phyloP scores from a whole-genome alignment of 805 yeast genomes.

The Cyberlindnera veronae region DNA sequence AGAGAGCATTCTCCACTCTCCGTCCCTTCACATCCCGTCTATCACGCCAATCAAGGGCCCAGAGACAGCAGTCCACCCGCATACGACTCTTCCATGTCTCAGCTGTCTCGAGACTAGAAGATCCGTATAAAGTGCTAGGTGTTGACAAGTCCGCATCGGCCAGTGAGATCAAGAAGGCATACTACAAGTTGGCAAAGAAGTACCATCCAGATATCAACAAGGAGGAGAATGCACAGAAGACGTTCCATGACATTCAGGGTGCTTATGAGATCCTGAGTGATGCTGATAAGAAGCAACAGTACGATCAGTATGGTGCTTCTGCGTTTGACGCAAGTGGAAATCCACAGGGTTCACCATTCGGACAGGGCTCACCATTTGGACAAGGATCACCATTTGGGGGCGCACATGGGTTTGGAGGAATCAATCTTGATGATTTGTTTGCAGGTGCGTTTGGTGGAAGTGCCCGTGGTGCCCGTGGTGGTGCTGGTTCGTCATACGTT shows the following conservation, averaged over 20 bases:
- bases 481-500: slow-evolving; percentile 39
- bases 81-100: slow-evolving; percentile 42
- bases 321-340: slow-evolving; percentile 68
- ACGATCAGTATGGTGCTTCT: slow-evolving; percentile 86
- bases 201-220: slow-evolving; percentile 97
- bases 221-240: slow-evolving; percentile 80
- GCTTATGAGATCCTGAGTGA: slow-evolving; percentile 91
- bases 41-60: neutral
- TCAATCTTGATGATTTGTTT: slow-evolving; percentile 60
- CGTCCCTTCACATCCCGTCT: neutral
- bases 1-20: slow-evolving; percentile 9
- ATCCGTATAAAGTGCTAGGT: slow-evolving; percentile 86
- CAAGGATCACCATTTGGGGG: slow-evolving; percentile 45
- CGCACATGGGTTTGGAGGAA: slow-evolving; percentile 31
- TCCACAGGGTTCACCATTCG: slow-evolving; percentile 44
- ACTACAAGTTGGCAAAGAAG: slow-evolving; percentile 88
- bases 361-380: slow-evolving; percentile 46
- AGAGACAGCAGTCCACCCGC: neutral
- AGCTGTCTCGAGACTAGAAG: slow-evolving; percentile 34
- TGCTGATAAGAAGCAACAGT: slow-evolving; percentile 80
- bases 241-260: slow-evolving; percentile 89
- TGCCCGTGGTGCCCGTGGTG: slow-evolving; percentile 13
- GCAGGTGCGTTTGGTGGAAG: slow-evolving; percentile 33
- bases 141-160: slow-evolving; percentile 66
- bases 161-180: slow-evolving; percentile 91